Evolutionary conservation across 1,284 basidiomycete species (phyloP).

Genomic region (Apiotrichum gamsii): DNA sequence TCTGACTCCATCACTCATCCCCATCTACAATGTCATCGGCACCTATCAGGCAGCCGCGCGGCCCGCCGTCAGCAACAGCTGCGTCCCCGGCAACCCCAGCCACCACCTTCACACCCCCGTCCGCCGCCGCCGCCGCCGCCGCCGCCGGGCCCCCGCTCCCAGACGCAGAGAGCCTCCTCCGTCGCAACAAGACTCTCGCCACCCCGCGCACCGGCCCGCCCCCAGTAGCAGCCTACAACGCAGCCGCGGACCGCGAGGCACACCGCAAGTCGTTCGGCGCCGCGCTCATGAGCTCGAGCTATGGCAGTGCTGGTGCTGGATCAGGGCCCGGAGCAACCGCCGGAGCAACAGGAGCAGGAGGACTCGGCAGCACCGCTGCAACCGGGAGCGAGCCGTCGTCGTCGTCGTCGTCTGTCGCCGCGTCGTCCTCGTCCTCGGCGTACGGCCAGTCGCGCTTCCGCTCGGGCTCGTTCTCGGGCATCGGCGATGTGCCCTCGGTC

Average conservation of each 20-base stretch:
- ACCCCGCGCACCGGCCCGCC: conserved; percentile 25
- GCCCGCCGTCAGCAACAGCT: conserved; percentile 30
- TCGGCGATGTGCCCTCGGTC: not conserved
- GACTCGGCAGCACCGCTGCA: not conserved
- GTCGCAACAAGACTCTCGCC: conserved; percentile 36
- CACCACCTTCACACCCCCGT: conserved; percentile 11
- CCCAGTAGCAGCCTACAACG: conserved; percentile 12
- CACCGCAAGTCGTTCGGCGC: conserved; percentile 7
- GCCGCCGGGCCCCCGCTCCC: conserved; percentile 27
- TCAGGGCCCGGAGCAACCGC: not conserved
- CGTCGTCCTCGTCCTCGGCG: too few species aligned
- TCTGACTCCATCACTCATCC: conserved; percentile 2
- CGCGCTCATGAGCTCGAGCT: too few species aligned
- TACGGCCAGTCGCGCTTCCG: not conserved
- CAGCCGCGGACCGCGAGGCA: not conserved
- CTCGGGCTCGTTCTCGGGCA: conserved; percentile 10
- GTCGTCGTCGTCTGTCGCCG: not conserved
- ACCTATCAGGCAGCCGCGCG: conserved; percentile 42
- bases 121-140: not conserved
- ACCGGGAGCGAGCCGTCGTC: too few species aligned
- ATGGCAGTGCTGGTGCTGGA: conserved; percentile 19
- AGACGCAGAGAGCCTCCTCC: conserved; percentile 30
- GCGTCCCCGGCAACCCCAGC: not conserved
- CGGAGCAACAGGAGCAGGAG: not conserved
- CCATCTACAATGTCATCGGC: conserved; percentile 20